Conservation (phyloP, 768 basidiomycete genomes). For the Tricholoma furcatifolium region DNA sequence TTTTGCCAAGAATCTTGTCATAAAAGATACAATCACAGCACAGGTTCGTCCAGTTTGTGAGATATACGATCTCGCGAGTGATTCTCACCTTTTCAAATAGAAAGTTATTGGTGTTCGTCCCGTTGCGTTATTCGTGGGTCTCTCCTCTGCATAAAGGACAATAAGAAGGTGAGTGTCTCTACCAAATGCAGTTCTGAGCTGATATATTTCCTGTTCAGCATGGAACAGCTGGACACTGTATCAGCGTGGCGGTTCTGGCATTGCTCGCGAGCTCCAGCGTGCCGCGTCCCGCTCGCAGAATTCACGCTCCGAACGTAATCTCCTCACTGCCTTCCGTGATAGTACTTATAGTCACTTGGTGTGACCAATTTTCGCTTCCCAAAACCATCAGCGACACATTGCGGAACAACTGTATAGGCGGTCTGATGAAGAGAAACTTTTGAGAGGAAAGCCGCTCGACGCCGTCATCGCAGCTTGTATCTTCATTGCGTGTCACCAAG, state of each 20-base stretch:
- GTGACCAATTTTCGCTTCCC: slow-evolving; percentile 92
- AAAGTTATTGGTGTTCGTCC: too few relatives aligned
- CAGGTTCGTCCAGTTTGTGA: too few relatives aligned
- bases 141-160: too few relatives aligned
- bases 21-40: too few relatives aligned
- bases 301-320: slow-evolving; percentile 80
- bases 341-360: slow-evolving; percentile 94
- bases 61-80: too few relatives aligned
- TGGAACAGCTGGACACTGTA: slow-evolving; percentile 91
- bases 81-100: too few relatives aligned
- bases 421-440: slow-evolving; percentile 91
- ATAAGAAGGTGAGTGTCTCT: too few relatives aligned
- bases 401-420: slow-evolving; percentile 98
- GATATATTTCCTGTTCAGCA: too few relatives aligned
- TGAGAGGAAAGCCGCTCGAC: slow-evolving; percentile 88
- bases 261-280: slow-evolving; percentile 89
- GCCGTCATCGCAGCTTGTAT: slow-evolving; percentile 97
- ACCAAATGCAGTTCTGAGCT: too few relatives aligned
- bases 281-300: slow-evolving; percentile 81
- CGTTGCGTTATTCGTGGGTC: too few relatives aligned
- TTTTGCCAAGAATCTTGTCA: too few relatives aligned
- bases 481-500: slow-evolving; percentile 95
- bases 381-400: slow-evolving; percentile 92
- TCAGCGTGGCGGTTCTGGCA: slow-evolving; percentile 90
- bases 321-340: slow-evolving; percentile 86